Evolutionary conservation across 2,329 filamentous ascomycete genomes (phyloP).

Genomic region (Didymella segeticola): DNA sequence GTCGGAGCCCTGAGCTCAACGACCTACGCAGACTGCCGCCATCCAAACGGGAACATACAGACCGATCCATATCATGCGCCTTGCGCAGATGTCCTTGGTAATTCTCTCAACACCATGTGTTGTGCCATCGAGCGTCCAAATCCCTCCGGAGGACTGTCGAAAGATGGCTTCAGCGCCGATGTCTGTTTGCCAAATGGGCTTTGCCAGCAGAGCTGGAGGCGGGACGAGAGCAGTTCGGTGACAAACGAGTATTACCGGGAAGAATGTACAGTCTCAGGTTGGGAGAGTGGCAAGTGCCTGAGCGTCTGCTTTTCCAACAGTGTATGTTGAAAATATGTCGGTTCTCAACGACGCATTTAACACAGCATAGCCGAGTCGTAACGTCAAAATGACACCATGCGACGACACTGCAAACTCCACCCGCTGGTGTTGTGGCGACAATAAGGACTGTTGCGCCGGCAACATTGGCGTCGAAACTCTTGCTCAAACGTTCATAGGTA

Average conservation of each 20-base stretch:
- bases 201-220: conserved; percentile 1
- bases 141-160: not conserved
- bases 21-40: conserved; percentile 1
- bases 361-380: not conserved
- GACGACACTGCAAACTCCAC: conserved; percentile 9
- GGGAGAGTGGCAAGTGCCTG: conserved; percentile 9
- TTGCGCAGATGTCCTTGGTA: not conserved
- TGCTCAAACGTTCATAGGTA: conserved; percentile 7
- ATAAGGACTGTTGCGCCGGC: conserved; percentile 4
- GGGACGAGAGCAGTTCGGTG: not conserved
- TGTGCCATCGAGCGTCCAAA: conserved; percentile 5
- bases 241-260: not conserved
- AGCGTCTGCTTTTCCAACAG: conserved; percentile 9
- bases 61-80: conserved; percentile 8
- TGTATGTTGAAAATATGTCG: not conserved
- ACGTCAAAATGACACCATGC: conserved; percentile 5
- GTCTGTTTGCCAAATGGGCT: conserved; percentile 5
- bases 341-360: not conserved
- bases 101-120: conserved; percentile 15
- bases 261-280: conserved; percentile 3
- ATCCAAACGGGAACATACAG: conserved; percentile 9
- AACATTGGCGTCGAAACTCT: conserved; percentile 3
- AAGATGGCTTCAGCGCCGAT: not conserved
- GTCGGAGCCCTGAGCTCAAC: not conserved
- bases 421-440: conserved; percentile 7